Conservation (phyloP, 495 filamentous ascomycete species). For the Penicillium simplicissimum region DNA sequence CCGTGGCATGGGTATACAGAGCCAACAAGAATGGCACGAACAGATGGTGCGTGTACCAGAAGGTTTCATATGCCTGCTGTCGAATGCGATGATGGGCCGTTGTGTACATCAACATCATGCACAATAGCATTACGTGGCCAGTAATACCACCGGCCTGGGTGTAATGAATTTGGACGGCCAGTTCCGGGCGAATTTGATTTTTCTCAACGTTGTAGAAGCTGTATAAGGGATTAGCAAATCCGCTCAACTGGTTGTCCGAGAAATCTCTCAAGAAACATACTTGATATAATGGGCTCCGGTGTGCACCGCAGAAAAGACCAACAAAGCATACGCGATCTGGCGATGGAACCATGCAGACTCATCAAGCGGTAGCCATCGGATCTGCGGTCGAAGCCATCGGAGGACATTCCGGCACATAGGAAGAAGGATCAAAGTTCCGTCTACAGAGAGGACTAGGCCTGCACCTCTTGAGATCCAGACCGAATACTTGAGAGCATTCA, state of each 20-base stretch:
- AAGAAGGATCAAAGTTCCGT: slow-evolving; percentile 83
- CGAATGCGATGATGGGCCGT: slow-evolving; percentile 91
- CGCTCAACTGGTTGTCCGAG: background rate
- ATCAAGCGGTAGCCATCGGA: slow-evolving; percentile 86
- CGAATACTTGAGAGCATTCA: slow-evolving; percentile 83
- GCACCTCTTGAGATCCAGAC: slow-evolving; percentile 97
- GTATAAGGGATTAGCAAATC: slow-evolving; percentile 25
- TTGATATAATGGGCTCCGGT: slow-evolving; percentile 89
- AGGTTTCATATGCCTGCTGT: slow-evolving; percentile 95
- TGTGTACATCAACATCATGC: slow-evolving; percentile 98
- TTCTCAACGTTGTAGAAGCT: slow-evolving; percentile 97
- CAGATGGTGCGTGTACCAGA: slow-evolving; percentile 98
- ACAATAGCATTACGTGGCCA: slow-evolving; percentile 96
- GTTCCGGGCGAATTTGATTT: slow-evolving; percentile 73
- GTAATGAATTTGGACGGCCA: slow-evolving; percentile 93
- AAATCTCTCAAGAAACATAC: slow-evolving; percentile 54
- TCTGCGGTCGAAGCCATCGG: slow-evolving; percentile 79
- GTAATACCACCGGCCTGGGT: slow-evolving; percentile 87
- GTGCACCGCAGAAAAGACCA: slow-evolving; percentile 81
- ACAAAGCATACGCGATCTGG: slow-evolving; percentile 86
- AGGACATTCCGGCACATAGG: slow-evolving; percentile 94
- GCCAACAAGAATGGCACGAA: slow-evolving; percentile 94
- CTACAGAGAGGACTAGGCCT: slow-evolving; percentile 76
- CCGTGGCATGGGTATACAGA: slow-evolving; percentile 93
- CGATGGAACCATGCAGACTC: slow-evolving; percentile 97